phyloP scores from a whole-genome alignment of 805 yeast genomes.

The Ogataea paraovalis region DNA sequence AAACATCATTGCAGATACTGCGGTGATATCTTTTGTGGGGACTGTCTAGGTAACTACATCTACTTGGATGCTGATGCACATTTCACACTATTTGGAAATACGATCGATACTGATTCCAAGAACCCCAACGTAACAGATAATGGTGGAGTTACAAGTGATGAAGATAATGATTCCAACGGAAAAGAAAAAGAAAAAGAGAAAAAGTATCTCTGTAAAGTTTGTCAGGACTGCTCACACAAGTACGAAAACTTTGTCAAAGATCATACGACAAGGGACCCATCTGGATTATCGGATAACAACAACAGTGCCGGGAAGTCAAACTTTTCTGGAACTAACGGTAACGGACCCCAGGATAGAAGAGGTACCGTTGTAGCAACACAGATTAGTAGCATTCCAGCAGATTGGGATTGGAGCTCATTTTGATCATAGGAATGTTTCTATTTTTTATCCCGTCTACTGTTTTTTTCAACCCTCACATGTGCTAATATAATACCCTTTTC shows the following conservation, averaged over 20 bases:
- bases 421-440: too few species aligned
- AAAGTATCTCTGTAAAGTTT: constrained; percentile 33
- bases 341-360: constrained; percentile 7
- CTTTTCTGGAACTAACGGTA: background rate
- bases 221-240: constrained; percentile 30
- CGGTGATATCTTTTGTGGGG: constrained; percentile 39
- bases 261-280: constrained; percentile 27
- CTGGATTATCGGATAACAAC: constrained; percentile 9
- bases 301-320: constrained; percentile 2
- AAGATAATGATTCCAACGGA: constrained; percentile 12
- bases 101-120: background rate
- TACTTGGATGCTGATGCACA: constrained; percentile 34
- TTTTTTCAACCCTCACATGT: too few species aligned
- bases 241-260: constrained; percentile 32
- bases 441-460: too few species aligned
- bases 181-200: constrained; percentile 11
- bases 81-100: constrained; percentile 32
- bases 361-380: constrained; percentile 16
- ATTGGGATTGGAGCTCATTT: constrained; percentile 40
- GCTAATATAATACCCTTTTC: background rate
- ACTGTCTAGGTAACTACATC: constrained; percentile 33
- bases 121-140: constrained; percentile 8
- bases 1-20: constrained; percentile 40
- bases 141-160: constrained; percentile 5
- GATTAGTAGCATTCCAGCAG: constrained; percentile 29